A percentile compares a stretch with the other conserved stretches of the same genome.
phyloP scores from a whole-genome alignment of 805 yeast species.

The Teunomyces atbi region DNA sequence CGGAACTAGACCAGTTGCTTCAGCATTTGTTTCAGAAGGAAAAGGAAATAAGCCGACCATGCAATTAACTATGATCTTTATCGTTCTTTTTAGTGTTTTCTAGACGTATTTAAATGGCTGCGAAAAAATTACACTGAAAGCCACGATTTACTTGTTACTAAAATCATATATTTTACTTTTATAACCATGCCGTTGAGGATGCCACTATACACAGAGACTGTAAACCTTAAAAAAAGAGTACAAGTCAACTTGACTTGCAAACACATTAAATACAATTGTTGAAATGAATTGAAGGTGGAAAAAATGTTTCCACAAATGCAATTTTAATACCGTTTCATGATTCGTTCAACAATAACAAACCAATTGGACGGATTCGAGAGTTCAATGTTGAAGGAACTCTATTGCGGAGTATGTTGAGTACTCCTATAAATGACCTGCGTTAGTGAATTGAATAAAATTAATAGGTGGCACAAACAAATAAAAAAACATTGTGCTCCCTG shows the following conservation, averaged over 20 bases:
- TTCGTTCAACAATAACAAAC: slow-evolving; percentile 14
- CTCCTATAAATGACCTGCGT: slow-evolving; percentile 21
- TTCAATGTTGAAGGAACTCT: slow-evolving; percentile 26
- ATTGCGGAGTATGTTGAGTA: slow-evolving; percentile 35
- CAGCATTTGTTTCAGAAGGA: slow-evolving; percentile 1
- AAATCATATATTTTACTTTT: slow-evolving; percentile 5
- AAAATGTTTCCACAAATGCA: slow-evolving; percentile 8
- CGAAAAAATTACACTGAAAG: not conserved
- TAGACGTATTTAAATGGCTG: not conserved
- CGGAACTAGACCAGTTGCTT: not conserved
- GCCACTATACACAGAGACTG: slow-evolving; percentile 39
- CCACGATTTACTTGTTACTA: not conserved
- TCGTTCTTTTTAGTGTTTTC: not conserved
- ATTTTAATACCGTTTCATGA: slow-evolving; percentile 6
- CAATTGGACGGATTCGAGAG: slow-evolving; percentile 11
- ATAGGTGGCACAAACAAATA: slow-evolving; percentile 1
- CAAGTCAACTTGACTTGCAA: slow-evolving; percentile 3
- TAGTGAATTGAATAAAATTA: slow-evolving; percentile 16
- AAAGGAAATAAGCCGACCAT: slow-evolving; percentile 4
- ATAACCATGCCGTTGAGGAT: slow-evolving; percentile 50
- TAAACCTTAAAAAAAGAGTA: slow-evolving; percentile 7
- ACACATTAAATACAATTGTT: slow-evolving; percentile 14
- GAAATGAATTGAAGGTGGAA: slow-evolving; percentile 16
- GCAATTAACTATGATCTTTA: not conserved
- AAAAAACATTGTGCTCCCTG: not conserved